Conservation (phyloP, 2,329 filamentous ascomycete genomes). For the Fusarium udum region DNA sequence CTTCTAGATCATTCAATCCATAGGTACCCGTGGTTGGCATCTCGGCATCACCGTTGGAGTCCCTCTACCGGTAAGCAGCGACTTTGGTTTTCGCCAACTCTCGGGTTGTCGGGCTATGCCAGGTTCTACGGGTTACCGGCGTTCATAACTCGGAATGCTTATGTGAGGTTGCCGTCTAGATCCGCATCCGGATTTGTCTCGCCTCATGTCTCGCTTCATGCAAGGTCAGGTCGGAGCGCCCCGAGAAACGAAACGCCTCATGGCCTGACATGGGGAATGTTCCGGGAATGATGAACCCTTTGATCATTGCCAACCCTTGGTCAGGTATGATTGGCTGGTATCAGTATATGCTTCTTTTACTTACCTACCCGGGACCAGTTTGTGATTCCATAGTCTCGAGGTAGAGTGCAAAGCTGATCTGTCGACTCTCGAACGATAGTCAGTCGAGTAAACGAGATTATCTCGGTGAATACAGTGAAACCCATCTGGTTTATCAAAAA, state of each 20-base stretch:
- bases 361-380: background rate
- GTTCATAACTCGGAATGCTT: constrained; percentile 10
- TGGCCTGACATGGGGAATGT: constrained; percentile 20
- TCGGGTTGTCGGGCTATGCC: background rate
- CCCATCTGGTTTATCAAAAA: background rate
- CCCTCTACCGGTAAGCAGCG: background rate
- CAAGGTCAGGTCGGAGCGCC: constrained; percentile 24
- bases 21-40: background rate
- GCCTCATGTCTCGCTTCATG: constrained; percentile 3
- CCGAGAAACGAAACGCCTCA: constrained; percentile 15
- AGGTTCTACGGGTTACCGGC: background rate
- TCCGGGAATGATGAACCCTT: constrained; percentile 1
- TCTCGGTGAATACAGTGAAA: too few species aligned
- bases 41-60: constrained; percentile 17
- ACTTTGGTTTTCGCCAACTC: background rate
- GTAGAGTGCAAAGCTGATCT: background rate
- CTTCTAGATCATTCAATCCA: constrained; percentile 3
- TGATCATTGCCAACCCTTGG: background rate
- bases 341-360: background rate
- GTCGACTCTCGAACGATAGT: background rate
- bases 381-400: background rate
- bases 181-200: background rate
- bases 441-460: background rate
- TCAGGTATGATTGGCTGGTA: background rate
- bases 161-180: constrained; percentile 15